Conservation (phyloP, 73 alveolate species). For the Effrenium voratum region DNA sequence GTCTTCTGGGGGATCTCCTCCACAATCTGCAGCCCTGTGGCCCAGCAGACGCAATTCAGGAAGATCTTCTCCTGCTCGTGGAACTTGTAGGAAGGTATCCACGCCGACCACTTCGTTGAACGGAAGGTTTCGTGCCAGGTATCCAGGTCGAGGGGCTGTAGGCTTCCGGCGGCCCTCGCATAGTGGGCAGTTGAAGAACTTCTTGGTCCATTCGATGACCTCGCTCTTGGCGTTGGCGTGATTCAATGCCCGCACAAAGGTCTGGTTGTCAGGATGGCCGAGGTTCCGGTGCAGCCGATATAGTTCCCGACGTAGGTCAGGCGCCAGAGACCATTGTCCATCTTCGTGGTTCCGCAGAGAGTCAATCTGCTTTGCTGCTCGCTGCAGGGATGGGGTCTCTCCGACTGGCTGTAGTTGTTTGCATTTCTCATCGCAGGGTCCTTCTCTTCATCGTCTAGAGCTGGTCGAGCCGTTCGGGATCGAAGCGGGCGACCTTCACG, state of each 20-base stretch:
- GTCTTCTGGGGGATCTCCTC: not conserved
- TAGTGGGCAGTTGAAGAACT: not conserved
- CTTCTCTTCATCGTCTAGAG: too few species aligned
- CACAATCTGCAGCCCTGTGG: not conserved
- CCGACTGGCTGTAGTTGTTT: too few species aligned
- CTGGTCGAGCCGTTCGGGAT: too few species aligned
- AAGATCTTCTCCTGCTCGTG: not conserved
- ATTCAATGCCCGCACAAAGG: not conserved
- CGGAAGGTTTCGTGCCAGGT: not conserved
- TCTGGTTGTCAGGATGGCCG: not conserved
- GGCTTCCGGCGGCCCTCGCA: not conserved
- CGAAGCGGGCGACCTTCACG: too few species aligned
- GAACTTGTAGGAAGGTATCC: slow-evolving; percentile 3
- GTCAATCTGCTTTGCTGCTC: too few species aligned
- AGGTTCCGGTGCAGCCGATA: not conserved
- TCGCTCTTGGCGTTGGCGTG: not conserved
- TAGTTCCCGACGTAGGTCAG: not conserved
- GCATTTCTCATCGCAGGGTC: too few species aligned
- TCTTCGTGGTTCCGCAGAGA: too few species aligned
- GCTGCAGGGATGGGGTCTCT: too few species aligned
- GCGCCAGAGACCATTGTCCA: too few species aligned
- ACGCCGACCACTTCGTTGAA: not conserved
- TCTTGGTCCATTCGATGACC: not conserved
- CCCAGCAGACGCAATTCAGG: not conserved
- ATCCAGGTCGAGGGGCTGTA: not conserved